A percentile compares a stretch with the other conserved stretches of the same genome.
Evolutionary conservation across 345 rosid genomes (phyloP).

Genomic region (Aquilaria yunnanensis): DNA sequence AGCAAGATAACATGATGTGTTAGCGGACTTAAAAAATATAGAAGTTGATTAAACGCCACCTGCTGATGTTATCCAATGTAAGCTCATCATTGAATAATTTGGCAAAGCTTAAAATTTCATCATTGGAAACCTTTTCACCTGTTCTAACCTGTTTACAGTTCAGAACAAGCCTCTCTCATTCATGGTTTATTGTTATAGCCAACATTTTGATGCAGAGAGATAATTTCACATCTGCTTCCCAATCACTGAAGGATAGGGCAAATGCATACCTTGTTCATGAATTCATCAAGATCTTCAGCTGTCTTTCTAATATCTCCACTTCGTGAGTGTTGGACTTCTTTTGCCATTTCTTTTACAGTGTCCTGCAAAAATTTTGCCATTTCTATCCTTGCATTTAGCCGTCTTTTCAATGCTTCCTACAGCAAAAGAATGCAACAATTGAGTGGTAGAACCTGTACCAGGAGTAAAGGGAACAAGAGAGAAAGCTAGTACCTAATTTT

Average conservation of each 20-base stretch:
- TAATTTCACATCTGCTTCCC: too few relatives aligned
- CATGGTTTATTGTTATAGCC: background rate
- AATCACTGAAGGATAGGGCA: too few relatives aligned
- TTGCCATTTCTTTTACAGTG: slow-evolving; percentile 98
- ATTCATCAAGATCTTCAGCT: slow-evolving; percentile 90
- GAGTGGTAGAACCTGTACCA: too few relatives aligned
- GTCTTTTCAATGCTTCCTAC: slow-evolving; percentile 84
- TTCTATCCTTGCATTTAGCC: slow-evolving; percentile 86
- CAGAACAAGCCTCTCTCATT: slow-evolving; percentile 4
- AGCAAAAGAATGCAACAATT: slow-evolving; percentile 17
- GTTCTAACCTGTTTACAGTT: slow-evolving; percentile 70
- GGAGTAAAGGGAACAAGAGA: too few relatives aligned
- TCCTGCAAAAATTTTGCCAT: slow-evolving; percentile 98
- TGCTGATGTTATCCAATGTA: slow-evolving; percentile 93
- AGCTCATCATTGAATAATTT: slow-evolving; percentile 93
- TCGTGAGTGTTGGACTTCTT: slow-evolving; percentile 84
- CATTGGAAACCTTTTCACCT: slow-evolving; percentile 85
- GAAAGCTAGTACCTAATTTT: too few relatives aligned
- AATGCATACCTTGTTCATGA: slow-evolving; percentile 65
- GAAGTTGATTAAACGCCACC: slow-evolving; percentile 33
- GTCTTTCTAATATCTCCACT: slow-evolving; percentile 85
- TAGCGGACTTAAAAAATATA: slow-evolving; percentile 4
- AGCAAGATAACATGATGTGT: slow-evolving; percentile 7
- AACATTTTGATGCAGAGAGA: background rate
- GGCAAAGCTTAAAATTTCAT: slow-evolving; percentile 95